These are phyloP conservation scores for Apophysomyces ossiformis DNA, from an alignment of 371 early-diverging fungal species.

Conservation along the genomic window DNA sequence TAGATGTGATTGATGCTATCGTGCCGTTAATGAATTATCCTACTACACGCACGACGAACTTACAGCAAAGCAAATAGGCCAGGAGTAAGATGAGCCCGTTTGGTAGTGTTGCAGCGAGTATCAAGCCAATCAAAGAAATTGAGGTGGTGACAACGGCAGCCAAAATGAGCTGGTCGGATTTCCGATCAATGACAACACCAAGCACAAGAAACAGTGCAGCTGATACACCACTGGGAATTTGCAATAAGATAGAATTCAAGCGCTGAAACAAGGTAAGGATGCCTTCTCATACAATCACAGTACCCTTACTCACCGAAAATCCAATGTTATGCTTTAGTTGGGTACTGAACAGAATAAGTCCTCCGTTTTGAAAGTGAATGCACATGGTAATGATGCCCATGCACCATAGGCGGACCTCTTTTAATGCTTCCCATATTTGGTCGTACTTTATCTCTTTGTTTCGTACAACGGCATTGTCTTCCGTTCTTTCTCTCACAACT, in stretches of 20 bases:
- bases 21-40: not conserved
- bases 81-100: slow-evolving; percentile 25
- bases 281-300: not conserved
- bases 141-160: slow-evolving; percentile 20
- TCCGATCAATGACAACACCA: slow-evolving; percentile 24
- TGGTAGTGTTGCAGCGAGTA: slow-evolving; percentile 32
- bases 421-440: slow-evolving; percentile 39
- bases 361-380: slow-evolving; percentile 41
- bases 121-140: slow-evolving; percentile 30
- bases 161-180: slow-evolving; percentile 25
- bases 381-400: slow-evolving; percentile 24
- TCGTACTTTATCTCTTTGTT: slow-evolving; percentile 26
- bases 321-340: slow-evolving; percentile 40
- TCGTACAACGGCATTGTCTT: slow-evolving; percentile 42
- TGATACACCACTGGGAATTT: slow-evolving; percentile 32
- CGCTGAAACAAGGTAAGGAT: not conserved
- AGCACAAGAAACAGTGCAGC: slow-evolving; percentile 24
- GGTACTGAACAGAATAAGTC: slow-evolving; percentile 40
- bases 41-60: not conserved
- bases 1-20: not conserved
- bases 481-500: slow-evolving; percentile 38
- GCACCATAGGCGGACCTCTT: slow-evolving; percentile 39
- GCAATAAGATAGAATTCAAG: slow-evolving; percentile 38
- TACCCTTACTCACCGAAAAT: slow-evolving; percentile 35
- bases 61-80: slow-evolving; percentile 32